These are phyloP conservation scores for Babesia sp. DNA, from an alignment of 169 alveolate genomes.

Conservation along the genomic window DNA sequence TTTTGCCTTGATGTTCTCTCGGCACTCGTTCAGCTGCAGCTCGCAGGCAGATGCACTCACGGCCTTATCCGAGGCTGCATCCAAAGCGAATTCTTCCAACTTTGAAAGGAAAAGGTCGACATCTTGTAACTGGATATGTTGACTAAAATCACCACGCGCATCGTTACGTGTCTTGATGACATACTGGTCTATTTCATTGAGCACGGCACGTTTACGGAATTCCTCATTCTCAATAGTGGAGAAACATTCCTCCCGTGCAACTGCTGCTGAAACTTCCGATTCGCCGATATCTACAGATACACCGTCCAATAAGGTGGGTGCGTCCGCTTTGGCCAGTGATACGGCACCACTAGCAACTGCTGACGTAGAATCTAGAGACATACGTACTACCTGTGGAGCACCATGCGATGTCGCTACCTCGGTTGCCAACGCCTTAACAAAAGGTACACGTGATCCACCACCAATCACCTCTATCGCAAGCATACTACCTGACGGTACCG, in stretches of 20 bases:
- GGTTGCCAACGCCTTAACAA: conserved; percentile 24
- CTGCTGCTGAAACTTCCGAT: neutral
- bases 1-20: conserved; percentile 4
- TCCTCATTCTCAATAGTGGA: conserved; percentile 44
- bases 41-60: conserved; percentile 9
- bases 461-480: conserved; percentile 52
- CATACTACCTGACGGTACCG: conserved; percentile 10
- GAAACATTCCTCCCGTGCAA: conserved; percentile 17
- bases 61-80: conserved; percentile 13
- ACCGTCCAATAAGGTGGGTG: neutral
- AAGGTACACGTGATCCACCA: conserved; percentile 64
- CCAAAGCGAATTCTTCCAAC: conserved; percentile 10
- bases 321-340: conserved; percentile 2
- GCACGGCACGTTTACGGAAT: conserved; percentile 14
- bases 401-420: conserved; percentile 3
- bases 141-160: conserved; percentile 25
- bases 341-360: conserved; percentile 57
- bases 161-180: conserved; percentile 44
- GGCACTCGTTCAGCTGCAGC: conserved; percentile 11
- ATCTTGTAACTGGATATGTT: conserved; percentile 1
- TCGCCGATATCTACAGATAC: neutral
- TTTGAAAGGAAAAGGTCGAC: conserved; percentile 4
- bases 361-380: conserved; percentile 62
- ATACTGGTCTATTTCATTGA: conserved; percentile 62
- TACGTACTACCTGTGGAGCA: conserved; percentile 31